phyloP scores from a whole-genome alignment of 495 filamentous ascomycete species.

The Lasiosphaeria hispida region DNA sequence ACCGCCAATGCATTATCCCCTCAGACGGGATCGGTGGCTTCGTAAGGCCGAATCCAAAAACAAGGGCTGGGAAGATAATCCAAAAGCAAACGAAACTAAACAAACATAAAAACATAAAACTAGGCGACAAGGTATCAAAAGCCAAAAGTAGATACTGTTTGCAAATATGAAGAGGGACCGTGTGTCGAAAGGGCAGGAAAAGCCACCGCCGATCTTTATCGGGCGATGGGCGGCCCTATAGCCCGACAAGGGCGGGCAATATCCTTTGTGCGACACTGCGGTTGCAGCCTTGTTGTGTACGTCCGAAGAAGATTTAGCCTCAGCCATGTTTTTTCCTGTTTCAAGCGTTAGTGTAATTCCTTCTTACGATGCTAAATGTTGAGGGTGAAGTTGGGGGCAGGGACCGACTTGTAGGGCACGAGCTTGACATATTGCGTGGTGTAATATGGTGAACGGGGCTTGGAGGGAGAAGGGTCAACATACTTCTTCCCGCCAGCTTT shows the following conservation, averaged over 20 bases:
- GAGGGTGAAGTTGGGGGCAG: not conserved
- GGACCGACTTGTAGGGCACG: constrained; percentile 17
- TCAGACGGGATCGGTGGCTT: not conserved
- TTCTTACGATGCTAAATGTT: not conserved
- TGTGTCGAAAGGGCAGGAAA: not conserved
- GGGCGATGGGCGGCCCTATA: not conserved
- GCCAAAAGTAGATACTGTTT: constrained; percentile 7
- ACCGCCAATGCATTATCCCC: constrained; percentile 15
- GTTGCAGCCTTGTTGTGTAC: too few species aligned
- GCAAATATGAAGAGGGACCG: too few species aligned
- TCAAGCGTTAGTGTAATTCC: constrained; percentile 1
- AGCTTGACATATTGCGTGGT: constrained; percentile 7
- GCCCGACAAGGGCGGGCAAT: not conserved
- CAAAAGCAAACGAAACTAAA: not conserved
- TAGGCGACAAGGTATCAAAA: constrained; percentile 36
- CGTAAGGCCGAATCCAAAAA: constrained; percentile 5
- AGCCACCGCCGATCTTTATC: not conserved
- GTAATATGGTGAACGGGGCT: constrained; percentile 5
- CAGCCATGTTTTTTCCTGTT: not conserved
- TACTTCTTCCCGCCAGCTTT: constrained; percentile 37
- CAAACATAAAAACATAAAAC: constrained; percentile 3
- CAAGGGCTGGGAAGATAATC: not conserved
- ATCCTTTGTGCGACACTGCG: not conserved
- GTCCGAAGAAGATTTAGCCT: too few species aligned
- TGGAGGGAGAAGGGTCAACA: constrained; percentile 15